Evolutionary conservation across 1,284 basidiomycete genomes (phyloP).

Genomic region (Cryptococcus deneoformans): DNA sequence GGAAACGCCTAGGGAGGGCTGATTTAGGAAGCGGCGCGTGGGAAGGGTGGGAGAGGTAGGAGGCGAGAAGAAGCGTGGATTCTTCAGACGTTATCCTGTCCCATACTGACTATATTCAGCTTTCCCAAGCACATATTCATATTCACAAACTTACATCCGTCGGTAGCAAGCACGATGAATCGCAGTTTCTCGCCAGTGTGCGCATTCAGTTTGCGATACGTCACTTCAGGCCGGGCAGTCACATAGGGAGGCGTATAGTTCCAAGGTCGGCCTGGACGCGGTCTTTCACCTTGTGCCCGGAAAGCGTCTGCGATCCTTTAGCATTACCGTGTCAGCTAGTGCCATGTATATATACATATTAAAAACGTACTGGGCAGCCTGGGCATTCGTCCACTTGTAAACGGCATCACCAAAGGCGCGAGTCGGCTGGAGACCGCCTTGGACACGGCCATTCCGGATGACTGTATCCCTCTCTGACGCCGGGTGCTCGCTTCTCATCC

Average conservation of each 20-base stretch:
- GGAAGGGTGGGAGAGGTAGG: constrained; percentile 68
- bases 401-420: constrained; percentile 86
- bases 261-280: constrained; percentile 61
- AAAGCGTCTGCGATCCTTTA: constrained; percentile 61
- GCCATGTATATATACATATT: background rate
- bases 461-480: constrained; percentile 74
- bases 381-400: constrained; percentile 70
- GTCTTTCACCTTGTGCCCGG: constrained; percentile 63
- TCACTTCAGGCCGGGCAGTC: constrained; percentile 83
- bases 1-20: constrained; percentile 27
- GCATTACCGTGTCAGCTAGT: background rate
- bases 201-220: constrained; percentile 60
- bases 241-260: constrained; percentile 91
- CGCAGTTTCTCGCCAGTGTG: constrained; percentile 53
- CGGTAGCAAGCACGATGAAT: constrained; percentile 86
- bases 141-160: constrained; percentile 58
- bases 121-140: too few species aligned
- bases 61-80: constrained; percentile 84
- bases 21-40: constrained; percentile 34
- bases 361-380: constrained; percentile 66
- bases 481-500: constrained; percentile 88
- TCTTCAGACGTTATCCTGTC: constrained; percentile 94
- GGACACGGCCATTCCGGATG: constrained; percentile 77
- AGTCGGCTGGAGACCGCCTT: constrained; percentile 91
- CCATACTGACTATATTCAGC: constrained; percentile 60